Conservation (phyloP, 2,329 filamentous ascomycete genomes). For the Dichotomopilus funicola region DNA sequence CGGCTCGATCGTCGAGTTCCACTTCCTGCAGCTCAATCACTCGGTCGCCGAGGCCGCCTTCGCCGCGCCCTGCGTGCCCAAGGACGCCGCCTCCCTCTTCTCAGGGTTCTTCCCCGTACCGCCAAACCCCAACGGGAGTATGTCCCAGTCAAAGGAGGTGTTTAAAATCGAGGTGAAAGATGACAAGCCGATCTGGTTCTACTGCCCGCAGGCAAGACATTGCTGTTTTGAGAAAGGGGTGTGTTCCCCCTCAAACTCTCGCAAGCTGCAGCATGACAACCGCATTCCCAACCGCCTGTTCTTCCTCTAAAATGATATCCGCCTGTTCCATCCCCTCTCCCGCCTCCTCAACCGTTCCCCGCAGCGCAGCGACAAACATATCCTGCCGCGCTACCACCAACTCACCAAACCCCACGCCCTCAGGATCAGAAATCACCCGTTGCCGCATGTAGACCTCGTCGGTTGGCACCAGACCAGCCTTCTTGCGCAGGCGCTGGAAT, state of each 20-base stretch:
- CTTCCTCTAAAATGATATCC: constrained; percentile 68
- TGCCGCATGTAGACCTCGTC: constrained; percentile 97
- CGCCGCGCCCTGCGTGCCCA: too few species aligned
- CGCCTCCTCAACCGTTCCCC: constrained; percentile 68
- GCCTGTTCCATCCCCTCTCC: constrained; percentile 43
- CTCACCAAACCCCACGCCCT: constrained; percentile 62
- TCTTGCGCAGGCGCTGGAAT: constrained; percentile 88
- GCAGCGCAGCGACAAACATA: constrained; percentile 68
- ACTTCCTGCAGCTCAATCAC: not conserved
- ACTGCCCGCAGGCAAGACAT: too few species aligned
- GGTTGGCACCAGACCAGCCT: constrained; percentile 80
- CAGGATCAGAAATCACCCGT: constrained; percentile 69
- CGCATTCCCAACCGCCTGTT: constrained; percentile 29
- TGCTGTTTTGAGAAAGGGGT: not conserved
- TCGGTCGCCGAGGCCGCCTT: too few species aligned
- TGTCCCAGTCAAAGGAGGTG: too few species aligned
- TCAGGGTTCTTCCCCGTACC: too few species aligned
- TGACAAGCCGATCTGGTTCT: too few species aligned
- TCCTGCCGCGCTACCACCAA: constrained; percentile 62
- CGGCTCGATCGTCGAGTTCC: not conserved
- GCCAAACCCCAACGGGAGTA: too few species aligned
- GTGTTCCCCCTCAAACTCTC: not conserved
- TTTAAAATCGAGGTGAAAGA: too few species aligned
- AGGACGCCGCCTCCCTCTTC: too few species aligned
- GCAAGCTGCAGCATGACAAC: not conserved